These are phyloP conservation scores for Paramecium tetraurelia DNA, from an alignment of 73 alveolate species.

Conservation along the genomic window DNA sequence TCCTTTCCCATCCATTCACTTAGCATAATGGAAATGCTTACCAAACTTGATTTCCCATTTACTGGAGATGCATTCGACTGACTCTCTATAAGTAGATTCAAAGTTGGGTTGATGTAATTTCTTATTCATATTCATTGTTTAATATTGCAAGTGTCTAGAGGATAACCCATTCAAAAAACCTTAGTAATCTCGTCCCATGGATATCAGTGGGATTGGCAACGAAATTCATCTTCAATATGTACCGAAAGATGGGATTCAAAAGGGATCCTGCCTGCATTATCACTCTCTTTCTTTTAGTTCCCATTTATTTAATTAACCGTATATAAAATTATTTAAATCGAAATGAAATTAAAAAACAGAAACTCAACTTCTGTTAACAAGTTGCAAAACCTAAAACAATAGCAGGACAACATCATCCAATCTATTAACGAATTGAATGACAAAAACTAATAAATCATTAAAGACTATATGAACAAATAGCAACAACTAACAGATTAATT, in stretches of 20 bases:
- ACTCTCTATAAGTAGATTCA: background rate
- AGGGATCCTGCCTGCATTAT: conserved; percentile 37
- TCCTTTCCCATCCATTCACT: conserved; percentile 52
- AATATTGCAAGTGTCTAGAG: background rate
- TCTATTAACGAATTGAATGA: background rate
- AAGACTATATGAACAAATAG: background rate
- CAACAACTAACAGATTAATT: background rate
- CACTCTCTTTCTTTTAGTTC: conserved; percentile 39
- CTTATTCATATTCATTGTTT: background rate
- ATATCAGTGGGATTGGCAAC: conserved; percentile 26
- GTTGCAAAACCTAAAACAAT: background rate
- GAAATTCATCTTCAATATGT: background rate
- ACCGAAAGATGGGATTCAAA: background rate
- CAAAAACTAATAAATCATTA: background rate
- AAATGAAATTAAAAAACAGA: background rate
- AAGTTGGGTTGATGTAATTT: conserved; percentile 40
- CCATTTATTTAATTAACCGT: conserved; percentile 31
- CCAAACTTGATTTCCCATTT: conserved; percentile 20
- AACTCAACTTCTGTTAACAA: background rate
- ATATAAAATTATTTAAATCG: background rate
- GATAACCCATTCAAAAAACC: background rate
- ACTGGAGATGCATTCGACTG: conserved; percentile 20
- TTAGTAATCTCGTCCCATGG: conserved; percentile 16
- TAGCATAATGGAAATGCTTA: background rate
- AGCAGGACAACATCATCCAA: background rate